Conservation (phyloP, 1,139 yeast genomes). For the Pichia sp. region DNA sequence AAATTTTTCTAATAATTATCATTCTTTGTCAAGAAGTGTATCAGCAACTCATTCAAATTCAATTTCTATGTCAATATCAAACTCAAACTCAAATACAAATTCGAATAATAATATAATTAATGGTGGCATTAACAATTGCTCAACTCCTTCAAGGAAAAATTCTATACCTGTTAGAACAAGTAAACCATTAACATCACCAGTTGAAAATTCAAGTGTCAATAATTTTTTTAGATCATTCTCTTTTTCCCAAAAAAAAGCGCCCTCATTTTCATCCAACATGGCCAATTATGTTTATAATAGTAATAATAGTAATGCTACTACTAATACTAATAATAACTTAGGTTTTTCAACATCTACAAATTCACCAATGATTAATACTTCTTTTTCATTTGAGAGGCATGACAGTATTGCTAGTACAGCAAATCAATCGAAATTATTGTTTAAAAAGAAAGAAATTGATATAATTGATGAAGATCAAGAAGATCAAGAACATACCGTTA, state of each 20-base stretch:
- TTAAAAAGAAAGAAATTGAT: background rate
- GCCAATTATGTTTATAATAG: background rate
- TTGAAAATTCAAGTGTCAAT: slow-evolving; percentile 28
- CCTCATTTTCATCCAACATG: slow-evolving; percentile 14
- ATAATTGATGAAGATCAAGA: slow-evolving; percentile 16
- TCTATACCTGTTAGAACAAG: slow-evolving; percentile 27
- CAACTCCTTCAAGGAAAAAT: slow-evolving; percentile 14
- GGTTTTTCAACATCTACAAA: background rate
- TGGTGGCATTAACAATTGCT: slow-evolving; percentile 3
- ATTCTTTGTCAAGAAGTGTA: slow-evolving; percentile 9
- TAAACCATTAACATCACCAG: slow-evolving; percentile 32
- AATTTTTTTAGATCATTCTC: slow-evolving; percentile 30
- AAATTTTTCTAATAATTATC: background rate
- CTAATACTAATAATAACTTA: background rate
- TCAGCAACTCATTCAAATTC: slow-evolving; percentile 4
- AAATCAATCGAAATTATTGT: background rate
- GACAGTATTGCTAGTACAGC: background rate
- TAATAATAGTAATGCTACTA: background rate
- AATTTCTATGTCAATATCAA: background rate
- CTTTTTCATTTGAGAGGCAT: background rate
- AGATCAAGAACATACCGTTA: slow-evolving; percentile 14
- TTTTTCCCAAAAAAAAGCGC: slow-evolving; percentile 22
- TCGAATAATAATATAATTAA: background rate
- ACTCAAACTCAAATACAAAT: background rate
- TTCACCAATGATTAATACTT: background rate